Evolutionary conservation across 176 grass and related monocot genomes (phyloP).

Genomic region (Carex littledalei): DNA sequence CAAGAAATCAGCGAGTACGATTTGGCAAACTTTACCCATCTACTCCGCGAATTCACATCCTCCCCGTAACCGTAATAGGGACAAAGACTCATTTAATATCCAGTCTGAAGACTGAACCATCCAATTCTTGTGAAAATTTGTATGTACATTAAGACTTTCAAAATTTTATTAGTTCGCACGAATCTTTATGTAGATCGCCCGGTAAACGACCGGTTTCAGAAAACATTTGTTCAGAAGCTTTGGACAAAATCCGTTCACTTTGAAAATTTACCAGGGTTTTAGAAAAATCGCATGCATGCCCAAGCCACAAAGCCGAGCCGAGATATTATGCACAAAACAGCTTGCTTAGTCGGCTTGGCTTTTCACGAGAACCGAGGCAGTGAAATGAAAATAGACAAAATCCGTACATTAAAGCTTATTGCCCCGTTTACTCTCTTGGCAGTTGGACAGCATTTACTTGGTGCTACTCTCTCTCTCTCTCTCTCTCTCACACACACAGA

Average conservation of each 20-base stretch:
- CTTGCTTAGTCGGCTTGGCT: not conserved
- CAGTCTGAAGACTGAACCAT: too few relatives aligned
- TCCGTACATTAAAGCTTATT: slow-evolving; percentile 32
- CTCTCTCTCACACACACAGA: not conserved
- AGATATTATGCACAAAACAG: not conserved
- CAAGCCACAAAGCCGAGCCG: not conserved
- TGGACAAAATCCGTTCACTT: too few relatives aligned
- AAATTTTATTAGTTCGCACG: too few relatives aligned
- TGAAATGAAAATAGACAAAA: slow-evolving; percentile 11
- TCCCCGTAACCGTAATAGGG: too few relatives aligned
- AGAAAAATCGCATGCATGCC: not conserved
- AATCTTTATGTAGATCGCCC: too few relatives aligned
- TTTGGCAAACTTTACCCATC: not conserved
- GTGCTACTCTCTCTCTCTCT: slow-evolving; percentile 17
- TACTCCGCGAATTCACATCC: too few relatives aligned
- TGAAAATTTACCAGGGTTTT: too few relatives aligned
- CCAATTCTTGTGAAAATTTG: too few relatives aligned
- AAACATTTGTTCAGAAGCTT: too few relatives aligned
- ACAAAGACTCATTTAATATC: too few relatives aligned
- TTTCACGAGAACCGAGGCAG: not conserved
- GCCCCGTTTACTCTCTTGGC: slow-evolving; percentile 28
- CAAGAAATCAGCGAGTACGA: not conserved
- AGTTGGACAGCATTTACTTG: slow-evolving; percentile 63
- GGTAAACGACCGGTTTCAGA: too few relatives aligned
- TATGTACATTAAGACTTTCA: too few relatives aligned